Evolutionary conservation across 2,329 filamentous ascomycete genomes (phyloP).

Genomic region (Microsporum audouinii): DNA sequence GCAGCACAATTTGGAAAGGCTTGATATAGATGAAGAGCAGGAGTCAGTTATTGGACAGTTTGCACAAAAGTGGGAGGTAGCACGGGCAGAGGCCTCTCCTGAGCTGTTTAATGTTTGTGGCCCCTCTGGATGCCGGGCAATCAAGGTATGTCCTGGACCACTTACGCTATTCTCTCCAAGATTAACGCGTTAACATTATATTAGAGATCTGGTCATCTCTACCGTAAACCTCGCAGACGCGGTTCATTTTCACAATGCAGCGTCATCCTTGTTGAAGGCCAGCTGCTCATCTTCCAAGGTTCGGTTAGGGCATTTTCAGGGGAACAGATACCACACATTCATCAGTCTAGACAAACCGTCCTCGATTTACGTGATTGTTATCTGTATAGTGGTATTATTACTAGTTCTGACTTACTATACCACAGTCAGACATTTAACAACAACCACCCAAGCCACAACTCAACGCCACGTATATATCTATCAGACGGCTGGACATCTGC

Average conservation of each 20-base stretch:
- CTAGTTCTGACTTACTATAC: slow-evolving; percentile 52
- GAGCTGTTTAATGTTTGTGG: slow-evolving; percentile 57
- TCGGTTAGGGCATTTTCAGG: slow-evolving; percentile 46
- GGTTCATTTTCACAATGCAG: slow-evolving; percentile 50
- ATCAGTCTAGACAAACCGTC: slow-evolving; percentile 49
- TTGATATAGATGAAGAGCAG: slow-evolving; percentile 54
- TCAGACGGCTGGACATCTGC: slow-evolving; percentile 50
- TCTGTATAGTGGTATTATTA: slow-evolving; percentile 53
- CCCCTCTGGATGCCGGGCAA: slow-evolving; percentile 50
- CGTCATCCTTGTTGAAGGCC: slow-evolving; percentile 50
- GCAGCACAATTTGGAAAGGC: slow-evolving; percentile 45
- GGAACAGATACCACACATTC: slow-evolving; percentile 46
- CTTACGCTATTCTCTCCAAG: not conserved
- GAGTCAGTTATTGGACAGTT: slow-evolving; percentile 57
- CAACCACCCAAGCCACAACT: slow-evolving; percentile 48
- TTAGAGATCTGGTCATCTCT: slow-evolving; percentile 47
- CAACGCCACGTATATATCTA: slow-evolving; percentile 49
- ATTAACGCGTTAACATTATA: not conserved
- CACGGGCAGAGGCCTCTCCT: slow-evolving; percentile 50
- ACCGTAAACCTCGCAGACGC: slow-evolving; percentile 52
- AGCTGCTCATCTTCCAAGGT: slow-evolving; percentile 52
- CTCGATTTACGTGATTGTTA: slow-evolving; percentile 54
- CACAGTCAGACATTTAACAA: slow-evolving; percentile 54
- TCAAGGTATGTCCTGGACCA: slow-evolving; percentile 32
- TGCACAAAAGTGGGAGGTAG: slow-evolving; percentile 57